These are phyloP conservation scores for Termitomyces sp. DNA, from an alignment of 768 basidiomycete genomes.

Conservation along the genomic window DNA sequence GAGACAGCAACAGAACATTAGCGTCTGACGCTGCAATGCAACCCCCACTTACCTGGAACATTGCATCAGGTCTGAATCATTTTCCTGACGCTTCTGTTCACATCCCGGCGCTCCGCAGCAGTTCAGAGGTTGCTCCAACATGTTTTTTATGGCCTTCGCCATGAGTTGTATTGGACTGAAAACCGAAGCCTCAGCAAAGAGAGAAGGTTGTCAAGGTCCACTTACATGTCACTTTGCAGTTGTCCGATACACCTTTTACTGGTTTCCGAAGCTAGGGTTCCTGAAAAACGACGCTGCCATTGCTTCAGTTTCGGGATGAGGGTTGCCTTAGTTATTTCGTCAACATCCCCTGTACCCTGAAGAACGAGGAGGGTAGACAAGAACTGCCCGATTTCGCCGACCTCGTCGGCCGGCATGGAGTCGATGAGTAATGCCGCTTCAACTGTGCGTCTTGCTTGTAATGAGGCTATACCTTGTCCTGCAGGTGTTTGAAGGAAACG, in stretches of 20 bases:
- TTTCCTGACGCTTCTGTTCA: slow-evolving; percentile 12
- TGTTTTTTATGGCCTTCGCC: slow-evolving; percentile 21
- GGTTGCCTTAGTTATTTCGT: slow-evolving; percentile 24
- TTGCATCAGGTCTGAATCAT: slow-evolving; percentile 26
- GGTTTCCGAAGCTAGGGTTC: slow-evolving; percentile 26
- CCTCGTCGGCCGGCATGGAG: slow-evolving; percentile 18
- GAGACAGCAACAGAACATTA: neutral
- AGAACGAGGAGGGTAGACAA: slow-evolving; percentile 33
- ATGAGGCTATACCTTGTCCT: slow-evolving; percentile 25
- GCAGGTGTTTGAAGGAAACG: slow-evolving; percentile 29
- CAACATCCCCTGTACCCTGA: slow-evolving; percentile 28
- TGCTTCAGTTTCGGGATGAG: slow-evolving; percentile 27
- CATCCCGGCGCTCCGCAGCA: slow-evolving; percentile 28
- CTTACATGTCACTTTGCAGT: slow-evolving; percentile 20
- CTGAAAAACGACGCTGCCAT: slow-evolving; percentile 26
- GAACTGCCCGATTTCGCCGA: slow-evolving; percentile 35
- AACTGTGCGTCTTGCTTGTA: slow-evolving; percentile 33
- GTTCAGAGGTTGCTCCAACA: slow-evolving; percentile 24
- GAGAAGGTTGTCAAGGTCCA: neutral
- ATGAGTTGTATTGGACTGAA: slow-evolving; percentile 22
- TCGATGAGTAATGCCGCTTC: slow-evolving; percentile 15
- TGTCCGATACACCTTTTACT: slow-evolving; percentile 30
- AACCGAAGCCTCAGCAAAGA: neutral
- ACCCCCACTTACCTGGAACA: slow-evolving; percentile 28
- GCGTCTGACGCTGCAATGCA: neutral